Evolutionary conservation across 805 yeast species (phyloP), one percentile per base, ranked within the genome.

Genomic region (Candida ulmi): DNA sequence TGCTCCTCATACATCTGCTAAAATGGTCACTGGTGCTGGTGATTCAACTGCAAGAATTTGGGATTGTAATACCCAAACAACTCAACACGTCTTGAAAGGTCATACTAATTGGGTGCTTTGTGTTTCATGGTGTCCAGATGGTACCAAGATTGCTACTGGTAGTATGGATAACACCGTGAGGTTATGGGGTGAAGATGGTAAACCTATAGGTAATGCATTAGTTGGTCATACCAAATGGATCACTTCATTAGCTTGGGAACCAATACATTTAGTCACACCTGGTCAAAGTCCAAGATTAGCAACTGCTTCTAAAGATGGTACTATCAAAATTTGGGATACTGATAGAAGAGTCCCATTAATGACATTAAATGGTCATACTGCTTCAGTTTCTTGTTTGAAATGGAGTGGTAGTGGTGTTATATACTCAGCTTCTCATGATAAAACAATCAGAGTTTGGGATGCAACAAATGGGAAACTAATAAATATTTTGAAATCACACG

Each of bases 11-110:
- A 81, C 90, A 15, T 77, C 91, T 15, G 72, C 90, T 2, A 70
- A 86, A 50, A 79, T 90, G 83, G 93, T 86, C 30, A 84, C 97
- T 0, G 99, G 99, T 28, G 87, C 96, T 6, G 99, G 99, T 33
- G 99, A 93, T 62, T 77, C 83, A 28, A 90, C 98, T 8, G 97
- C 98, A 2, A 72, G 98, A 57, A 76, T 91, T 35, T 93, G 99
- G 99, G 97, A 90, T 63, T 85, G 96, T 61, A 82, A 88, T 52
- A 90, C 98, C 0, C 93, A 87, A 50, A 93, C 99, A 0, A 96
- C 96, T 8, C 67, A 81, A 55, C 74, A 78, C 45, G 86, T 95
- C 0, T 65, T 93, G 38, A 55, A 69, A 5, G 98, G 98, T 1
- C 99, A 93, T 55, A 67, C 77, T 11, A 88, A 90, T 65, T 93